These are phyloP conservation scores for Russula dissimulans DNA, from an alignment of 768 basidiomycete genomes.

Conservation along the genomic window DNA sequence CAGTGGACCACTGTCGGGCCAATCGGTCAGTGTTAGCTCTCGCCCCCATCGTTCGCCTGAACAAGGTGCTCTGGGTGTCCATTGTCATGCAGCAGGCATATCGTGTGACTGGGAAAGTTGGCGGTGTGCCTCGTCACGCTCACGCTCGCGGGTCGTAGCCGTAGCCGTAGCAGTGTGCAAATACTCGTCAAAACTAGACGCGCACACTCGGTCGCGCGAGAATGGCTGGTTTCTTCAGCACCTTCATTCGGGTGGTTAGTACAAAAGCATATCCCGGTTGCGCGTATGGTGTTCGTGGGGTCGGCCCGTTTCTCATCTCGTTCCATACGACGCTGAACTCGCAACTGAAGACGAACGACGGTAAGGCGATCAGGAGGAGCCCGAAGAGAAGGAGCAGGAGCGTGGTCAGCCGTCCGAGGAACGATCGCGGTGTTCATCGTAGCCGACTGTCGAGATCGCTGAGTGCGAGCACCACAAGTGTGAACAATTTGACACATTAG, in stretches of 20 bases:
- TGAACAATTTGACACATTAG: slow-evolving; percentile 38
- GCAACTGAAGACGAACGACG: slow-evolving; percentile 83
- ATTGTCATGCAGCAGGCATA: slow-evolving; percentile 46
- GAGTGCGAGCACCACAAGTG: neutral
- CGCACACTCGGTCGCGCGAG: neutral
- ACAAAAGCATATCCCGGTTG: neutral
- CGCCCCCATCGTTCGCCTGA: slow-evolving; percentile 22
- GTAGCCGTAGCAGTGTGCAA: neutral
- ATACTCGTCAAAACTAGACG: neutral
- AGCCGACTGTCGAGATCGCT: slow-evolving; percentile 87
- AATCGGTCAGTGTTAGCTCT: neutral
- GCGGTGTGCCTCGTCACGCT: slow-evolving; percentile 42
- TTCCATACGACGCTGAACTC: slow-evolving; percentile 92
- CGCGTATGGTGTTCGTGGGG: neutral
- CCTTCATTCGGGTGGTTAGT: neutral
- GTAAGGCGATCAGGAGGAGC: slow-evolving; percentile 79
- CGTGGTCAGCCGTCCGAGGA: slow-evolving; percentile 79
- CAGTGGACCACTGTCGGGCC: neutral
- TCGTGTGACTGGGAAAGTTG: slow-evolving; percentile 60
- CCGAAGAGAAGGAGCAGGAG: slow-evolving; percentile 83
- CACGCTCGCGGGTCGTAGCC: slow-evolving; percentile 7
- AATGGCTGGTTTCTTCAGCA: neutral
- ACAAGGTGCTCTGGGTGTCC: slow-evolving; percentile 49
- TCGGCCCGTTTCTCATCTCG: slow-evolving; percentile 42
- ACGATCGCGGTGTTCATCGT: slow-evolving; percentile 86